Conservation (phyloP, 768 basidiomycete genomes). For the Naganishia vishniacii region DNA sequence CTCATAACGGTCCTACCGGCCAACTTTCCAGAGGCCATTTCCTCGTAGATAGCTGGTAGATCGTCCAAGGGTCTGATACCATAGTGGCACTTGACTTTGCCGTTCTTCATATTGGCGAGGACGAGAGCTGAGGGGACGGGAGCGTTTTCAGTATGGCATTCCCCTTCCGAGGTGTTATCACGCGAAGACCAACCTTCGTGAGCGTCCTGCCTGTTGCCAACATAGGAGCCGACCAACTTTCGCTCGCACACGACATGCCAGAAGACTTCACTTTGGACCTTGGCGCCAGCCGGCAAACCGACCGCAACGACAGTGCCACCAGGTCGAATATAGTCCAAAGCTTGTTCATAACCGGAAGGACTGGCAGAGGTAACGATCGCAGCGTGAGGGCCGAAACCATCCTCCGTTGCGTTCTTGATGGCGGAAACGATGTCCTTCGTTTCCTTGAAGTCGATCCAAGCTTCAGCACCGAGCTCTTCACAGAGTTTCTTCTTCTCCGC, state of each 20-base stretch:
- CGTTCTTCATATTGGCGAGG: slow-evolving; percentile 58
- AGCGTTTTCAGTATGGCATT: too few species aligned
- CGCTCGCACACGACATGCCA: slow-evolving; percentile 40
- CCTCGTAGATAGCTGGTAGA: slow-evolving; percentile 52
- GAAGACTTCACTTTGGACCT: slow-evolving; percentile 29
- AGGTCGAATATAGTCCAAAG: slow-evolving; percentile 65
- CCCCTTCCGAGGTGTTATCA: too few species aligned
- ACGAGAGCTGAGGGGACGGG: slow-evolving; percentile 52
- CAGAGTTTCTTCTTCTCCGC: slow-evolving; percentile 64
- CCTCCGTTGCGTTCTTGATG: slow-evolving; percentile 58
- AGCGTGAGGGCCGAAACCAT: slow-evolving; percentile 67
- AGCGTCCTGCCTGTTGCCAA: slow-evolving; percentile 66
- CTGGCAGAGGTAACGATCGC: slow-evolving; percentile 48
- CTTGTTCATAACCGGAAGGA: slow-evolving; percentile 52
- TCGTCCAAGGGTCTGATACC: slow-evolving; percentile 53
- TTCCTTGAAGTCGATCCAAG: slow-evolving; percentile 65
- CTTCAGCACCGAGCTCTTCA: slow-evolving; percentile 63
- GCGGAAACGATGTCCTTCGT: slow-evolving; percentile 62
- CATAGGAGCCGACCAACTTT: slow-evolving; percentile 50
- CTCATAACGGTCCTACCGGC: slow-evolving; percentile 28
- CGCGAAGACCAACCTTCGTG: slow-evolving; percentile 58
- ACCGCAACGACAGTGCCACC: slow-evolving; percentile 54
- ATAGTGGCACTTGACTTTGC: slow-evolving; percentile 63
- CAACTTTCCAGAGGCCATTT: slow-evolving; percentile 26
- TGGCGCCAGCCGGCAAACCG: slow-evolving; percentile 31